A percentile compares a stretch with the other conserved stretches of the same genome.
These are phyloP conservation scores for Trypanosoma vivax DNA, from an alignment of 208 protist genomes.

Conservation along the genomic window DNA sequence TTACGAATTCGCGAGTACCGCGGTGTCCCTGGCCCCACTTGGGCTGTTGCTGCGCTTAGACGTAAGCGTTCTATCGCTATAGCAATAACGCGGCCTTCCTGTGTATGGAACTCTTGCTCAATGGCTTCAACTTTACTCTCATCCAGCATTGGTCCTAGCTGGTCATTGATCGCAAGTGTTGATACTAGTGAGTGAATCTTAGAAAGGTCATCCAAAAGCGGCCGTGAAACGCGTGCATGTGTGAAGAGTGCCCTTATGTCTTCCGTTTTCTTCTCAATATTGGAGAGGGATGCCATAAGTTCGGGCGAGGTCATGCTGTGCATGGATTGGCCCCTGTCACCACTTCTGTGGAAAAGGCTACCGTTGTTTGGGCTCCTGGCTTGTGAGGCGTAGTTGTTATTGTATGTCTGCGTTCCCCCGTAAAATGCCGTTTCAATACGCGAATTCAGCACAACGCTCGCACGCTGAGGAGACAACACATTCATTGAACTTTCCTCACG, in stretches of 20 bases:
- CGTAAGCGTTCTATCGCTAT: conserved; percentile 48
- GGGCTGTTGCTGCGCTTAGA: neutral
- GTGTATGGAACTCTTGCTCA: conserved; percentile 47
- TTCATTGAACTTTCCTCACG: conserved; percentile 3
- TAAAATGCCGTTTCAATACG: conserved; percentile 1
- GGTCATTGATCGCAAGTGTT: conserved; percentile 31
- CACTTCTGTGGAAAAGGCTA: neutral
- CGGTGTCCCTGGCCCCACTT: neutral
- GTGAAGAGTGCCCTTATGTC: conserved; percentile 25
- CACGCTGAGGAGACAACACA: neutral
- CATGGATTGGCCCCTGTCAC: neutral
- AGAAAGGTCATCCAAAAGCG: conserved; percentile 56
- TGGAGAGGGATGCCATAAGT: conserved; percentile 24
- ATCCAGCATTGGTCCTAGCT: conserved; percentile 26
- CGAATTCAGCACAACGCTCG: neutral
- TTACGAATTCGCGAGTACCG: neutral
- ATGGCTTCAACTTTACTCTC: conserved; percentile 30
- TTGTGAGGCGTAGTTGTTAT: neutral
- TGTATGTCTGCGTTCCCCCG: neutral
- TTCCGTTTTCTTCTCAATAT: conserved; percentile 39
- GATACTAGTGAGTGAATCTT: conserved; percentile 42
- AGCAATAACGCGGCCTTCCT: conserved; percentile 67
- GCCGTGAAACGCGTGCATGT: conserved; percentile 28
- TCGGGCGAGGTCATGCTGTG: conserved; percentile 21
- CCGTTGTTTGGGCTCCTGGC: neutral